phyloP scores from a whole-genome alignment of 2,329 filamentous ascomycete species.

The Aspergillus costaricaensis region DNA sequence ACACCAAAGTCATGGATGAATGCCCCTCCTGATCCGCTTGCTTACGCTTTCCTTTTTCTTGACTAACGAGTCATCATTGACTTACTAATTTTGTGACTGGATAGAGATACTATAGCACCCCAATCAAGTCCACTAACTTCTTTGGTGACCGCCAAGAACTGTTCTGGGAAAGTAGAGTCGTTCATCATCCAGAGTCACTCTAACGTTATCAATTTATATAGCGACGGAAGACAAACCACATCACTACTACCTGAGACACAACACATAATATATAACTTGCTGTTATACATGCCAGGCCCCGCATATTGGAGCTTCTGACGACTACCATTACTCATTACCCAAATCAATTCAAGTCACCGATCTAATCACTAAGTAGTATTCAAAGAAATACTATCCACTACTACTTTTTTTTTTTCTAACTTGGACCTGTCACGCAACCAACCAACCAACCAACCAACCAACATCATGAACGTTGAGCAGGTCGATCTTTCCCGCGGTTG shows the following conservation, averaged over 20 bases:
- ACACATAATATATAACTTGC: no score
- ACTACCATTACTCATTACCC: background rate
- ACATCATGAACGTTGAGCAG: conserved; percentile 7
- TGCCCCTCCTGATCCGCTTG: background rate
- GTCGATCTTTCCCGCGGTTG: conserved; percentile 50
- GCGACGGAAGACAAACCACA: background rate
- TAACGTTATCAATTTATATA: background rate
- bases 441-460: no score
- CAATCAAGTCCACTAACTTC: background rate
- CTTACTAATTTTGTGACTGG: background rate
- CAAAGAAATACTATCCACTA: no score
- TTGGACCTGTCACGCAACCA: no score
- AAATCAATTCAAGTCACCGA: background rate
- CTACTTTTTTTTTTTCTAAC: no score
- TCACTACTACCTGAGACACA: no score
- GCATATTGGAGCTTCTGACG: background rate
- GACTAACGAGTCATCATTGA: background rate
- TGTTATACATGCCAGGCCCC: background rate
- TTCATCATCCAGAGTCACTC: background rate
- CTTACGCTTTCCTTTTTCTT: background rate
- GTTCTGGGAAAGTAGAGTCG: background rate
- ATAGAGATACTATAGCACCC: background rate
- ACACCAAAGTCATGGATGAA: no score
- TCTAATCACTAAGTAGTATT: background rate
- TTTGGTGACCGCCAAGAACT: background rate